phyloP scores from a whole-genome alignment of 805 yeast genomes.

The Hanseniaspora lindneri region DNA sequence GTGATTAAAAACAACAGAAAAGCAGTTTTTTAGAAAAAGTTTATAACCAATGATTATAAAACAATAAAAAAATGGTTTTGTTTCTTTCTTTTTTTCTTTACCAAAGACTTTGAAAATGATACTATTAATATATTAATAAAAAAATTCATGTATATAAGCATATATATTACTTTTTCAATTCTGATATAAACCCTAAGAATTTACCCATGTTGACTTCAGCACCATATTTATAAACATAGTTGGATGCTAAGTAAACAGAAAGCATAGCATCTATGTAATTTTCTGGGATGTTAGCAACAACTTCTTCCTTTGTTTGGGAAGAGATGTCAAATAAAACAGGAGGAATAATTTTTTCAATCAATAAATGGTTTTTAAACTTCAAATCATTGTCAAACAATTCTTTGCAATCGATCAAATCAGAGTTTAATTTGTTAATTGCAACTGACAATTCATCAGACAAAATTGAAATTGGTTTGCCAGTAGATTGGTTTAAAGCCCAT shows the following conservation, averaged over 20 bases:
- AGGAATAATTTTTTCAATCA: slow-evolving; percentile 70
- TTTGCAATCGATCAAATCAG: slow-evolving; percentile 67
- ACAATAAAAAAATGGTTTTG: background rate
- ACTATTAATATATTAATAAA: no score
- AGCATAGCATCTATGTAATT: slow-evolving; percentile 80
- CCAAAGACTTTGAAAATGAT: no score
- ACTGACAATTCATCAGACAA: slow-evolving; percentile 74
- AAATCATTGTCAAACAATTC: slow-evolving; percentile 77
- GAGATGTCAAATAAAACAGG: slow-evolving; percentile 49
- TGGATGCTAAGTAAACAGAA: slow-evolving; percentile 73
- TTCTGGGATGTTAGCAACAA: slow-evolving; percentile 70
- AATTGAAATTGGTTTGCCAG: slow-evolving; percentile 50
- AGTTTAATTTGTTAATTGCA: slow-evolving; percentile 74
- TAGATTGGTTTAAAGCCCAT: slow-evolving; percentile 60
- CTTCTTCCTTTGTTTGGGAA: slow-evolving; percentile 44
- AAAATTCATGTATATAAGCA: background rate
- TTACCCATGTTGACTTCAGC: slow-evolving; percentile 68
- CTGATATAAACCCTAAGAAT: slow-evolving; percentile 57
- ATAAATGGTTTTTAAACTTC: slow-evolving; percentile 55
- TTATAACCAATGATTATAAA: background rate
- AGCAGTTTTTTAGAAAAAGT: no score
- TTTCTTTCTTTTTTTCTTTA: background rate
- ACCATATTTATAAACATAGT: slow-evolving; percentile 75
- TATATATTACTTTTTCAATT: slow-evolving; percentile 36
- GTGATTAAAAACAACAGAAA: no score